Evolutionary conservation across 257 asterid species (phyloP), one percentile per base, ranked within the genome.

Genomic region (Parsonsia alboflavescens): DNA sequence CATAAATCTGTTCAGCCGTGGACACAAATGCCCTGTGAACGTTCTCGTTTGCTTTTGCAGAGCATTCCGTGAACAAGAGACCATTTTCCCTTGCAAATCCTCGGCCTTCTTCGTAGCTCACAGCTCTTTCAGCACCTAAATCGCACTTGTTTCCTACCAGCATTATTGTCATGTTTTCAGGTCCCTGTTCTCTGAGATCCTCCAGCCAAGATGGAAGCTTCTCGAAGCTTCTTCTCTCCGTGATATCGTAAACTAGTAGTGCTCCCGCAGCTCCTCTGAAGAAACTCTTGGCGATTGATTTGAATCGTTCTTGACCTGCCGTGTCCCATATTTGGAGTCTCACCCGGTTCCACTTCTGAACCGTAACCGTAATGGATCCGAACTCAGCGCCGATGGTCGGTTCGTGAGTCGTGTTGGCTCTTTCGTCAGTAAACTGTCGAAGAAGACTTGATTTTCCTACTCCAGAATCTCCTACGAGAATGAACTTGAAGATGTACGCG

Each of bases 101-200:
- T 56, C 80, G 79, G 0, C 96, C 96, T 79, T 89, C 95, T 79
- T 89, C 91, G 0, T 82, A 79, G 78, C 91, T 88, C 61, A 90
- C 94, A 13, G 85, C 94, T 74, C 91, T 80, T 79, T 82, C 82
- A 73, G 78, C 85, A 19, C 85, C 84, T 56, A 90, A 78, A 77
- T 90, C 96, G 33, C 86, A 64, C 80, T 90, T 90, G 77, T 89
- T 88, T 57, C 97, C 97, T 36, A 91, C 80, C 79, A 89, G 80
- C 88, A 89, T 89, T 79, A 88, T 83, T 73, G 80, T 74, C 86
- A 81, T 84, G 79, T 85, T 81, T 50, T 81, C 80, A 75, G 82
- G 74, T 39, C 84, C 88, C 28, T 85, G 81, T 75, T 80, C 79
- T 69, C 89, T 86, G 24, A 89, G 85, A 82, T 89, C 97, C 68